phyloP scores from a whole-genome alignment of 2,329 filamentous ascomycete genomes.

The Ascochyta pisi region DNA sequence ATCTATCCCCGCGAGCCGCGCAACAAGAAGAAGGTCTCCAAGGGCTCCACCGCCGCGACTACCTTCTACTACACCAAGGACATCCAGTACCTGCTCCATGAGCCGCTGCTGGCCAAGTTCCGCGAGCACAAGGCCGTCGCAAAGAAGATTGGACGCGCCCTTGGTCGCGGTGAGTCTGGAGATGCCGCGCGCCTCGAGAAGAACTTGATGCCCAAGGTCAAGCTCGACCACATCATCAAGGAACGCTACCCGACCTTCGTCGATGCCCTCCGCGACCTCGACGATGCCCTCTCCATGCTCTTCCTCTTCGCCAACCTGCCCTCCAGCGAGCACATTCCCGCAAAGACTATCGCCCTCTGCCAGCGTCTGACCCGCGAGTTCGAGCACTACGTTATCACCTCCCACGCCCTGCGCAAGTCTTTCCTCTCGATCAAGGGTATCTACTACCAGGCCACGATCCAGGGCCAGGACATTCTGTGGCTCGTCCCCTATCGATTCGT shows the following conservation, averaged over 20 bases:
- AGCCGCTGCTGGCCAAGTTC: conserved; percentile 92
- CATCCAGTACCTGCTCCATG: conserved; percentile 97
- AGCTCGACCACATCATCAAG: conserved; percentile 94
- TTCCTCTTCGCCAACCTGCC: conserved; percentile 98
- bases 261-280: conserved; percentile 90
- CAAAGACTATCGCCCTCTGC: conserved; percentile 95
- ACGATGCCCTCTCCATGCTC: conserved; percentile 95
- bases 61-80: conserved; percentile 95
- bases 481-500: conserved; percentile 98
- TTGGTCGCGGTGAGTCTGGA: conserved; percentile 88
- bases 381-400: conserved; percentile 94
- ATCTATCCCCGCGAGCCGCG: conserved; percentile 98
- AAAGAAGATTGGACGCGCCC: conserved; percentile 94
- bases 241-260: conserved; percentile 98
- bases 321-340: conserved; percentile 84
- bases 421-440: conserved; percentile 99
- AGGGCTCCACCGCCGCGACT: conserved; percentile 85
- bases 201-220: conserved; percentile 87
- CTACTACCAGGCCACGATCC: conserved; percentile 97
- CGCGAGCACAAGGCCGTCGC: conserved; percentile 95
- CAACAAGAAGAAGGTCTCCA: conserved; percentile 95
- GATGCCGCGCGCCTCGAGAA: conserved; percentile 91
- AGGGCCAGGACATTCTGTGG: conserved; percentile 97
- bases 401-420: conserved; percentile 89
- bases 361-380: conserved; percentile 94